Conservation (phyloP, 1,284 basidiomycete genomes). For the Boletus semigastroideus region DNA sequence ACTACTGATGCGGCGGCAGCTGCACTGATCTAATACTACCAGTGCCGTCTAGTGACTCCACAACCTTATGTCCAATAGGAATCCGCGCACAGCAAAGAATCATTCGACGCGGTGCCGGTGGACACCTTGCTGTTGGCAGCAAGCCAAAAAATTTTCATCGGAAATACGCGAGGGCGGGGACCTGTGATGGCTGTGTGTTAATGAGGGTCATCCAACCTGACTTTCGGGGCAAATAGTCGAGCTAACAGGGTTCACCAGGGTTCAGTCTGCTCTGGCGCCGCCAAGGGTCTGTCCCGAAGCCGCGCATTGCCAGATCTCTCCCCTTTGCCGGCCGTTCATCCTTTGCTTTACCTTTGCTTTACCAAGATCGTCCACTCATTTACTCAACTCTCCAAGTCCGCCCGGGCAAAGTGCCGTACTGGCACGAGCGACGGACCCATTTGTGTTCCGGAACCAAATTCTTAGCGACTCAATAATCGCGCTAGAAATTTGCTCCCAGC, state of each 20-base stretch:
- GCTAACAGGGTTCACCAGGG: constrained; percentile 32
- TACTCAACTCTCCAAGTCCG: constrained; percentile 25
- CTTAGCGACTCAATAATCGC: constrained; percentile 38
- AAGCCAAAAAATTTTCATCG: constrained; percentile 36
- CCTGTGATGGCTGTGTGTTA: constrained; percentile 40
- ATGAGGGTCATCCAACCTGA: constrained; percentile 32
- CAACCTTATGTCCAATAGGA: not conserved
- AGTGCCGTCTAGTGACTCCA: not conserved
- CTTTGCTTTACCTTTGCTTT: constrained; percentile 14
- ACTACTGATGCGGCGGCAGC: constrained; percentile 1
- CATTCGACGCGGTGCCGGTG: constrained; percentile 12
- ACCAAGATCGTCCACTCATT: constrained; percentile 30
- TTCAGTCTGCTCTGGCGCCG: constrained; percentile 31
- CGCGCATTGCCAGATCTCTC: constrained; percentile 17
- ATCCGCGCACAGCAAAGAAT: constrained; percentile 5
- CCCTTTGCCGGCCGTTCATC: constrained; percentile 10
- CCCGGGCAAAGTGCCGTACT: constrained; percentile 32
- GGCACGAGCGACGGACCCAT: constrained; percentile 28
- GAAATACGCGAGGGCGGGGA: constrained; percentile 40
- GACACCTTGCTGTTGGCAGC: constrained; percentile 21
- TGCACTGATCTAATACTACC: not conserved
- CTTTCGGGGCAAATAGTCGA: constrained; percentile 34
- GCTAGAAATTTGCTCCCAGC: constrained; percentile 35
- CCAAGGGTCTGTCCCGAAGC: constrained; percentile 32
- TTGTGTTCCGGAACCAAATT: constrained; percentile 38